A percentile compares a stretch with the other conserved stretches of the same genome.
phyloP scores from a whole-genome alignment of 2,329 filamentous ascomycete genomes.

The Diplodia corticola region DNA sequence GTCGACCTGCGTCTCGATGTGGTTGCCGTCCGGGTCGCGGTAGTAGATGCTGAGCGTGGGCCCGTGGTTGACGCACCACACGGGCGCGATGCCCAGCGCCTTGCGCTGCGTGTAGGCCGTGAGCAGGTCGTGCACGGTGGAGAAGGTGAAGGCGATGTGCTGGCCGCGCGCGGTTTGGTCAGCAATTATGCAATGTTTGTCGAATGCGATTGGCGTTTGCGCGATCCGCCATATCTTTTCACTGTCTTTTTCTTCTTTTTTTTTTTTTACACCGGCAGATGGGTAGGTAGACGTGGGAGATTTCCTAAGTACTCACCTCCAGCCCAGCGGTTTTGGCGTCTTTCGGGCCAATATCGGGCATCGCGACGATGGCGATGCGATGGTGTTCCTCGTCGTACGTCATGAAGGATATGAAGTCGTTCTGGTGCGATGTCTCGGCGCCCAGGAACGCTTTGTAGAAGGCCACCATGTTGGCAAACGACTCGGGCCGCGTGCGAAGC shows the following conservation, averaged over 20 bases:
- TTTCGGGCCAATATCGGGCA: conserved; percentile 31
- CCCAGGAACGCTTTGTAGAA: conserved; percentile 45
- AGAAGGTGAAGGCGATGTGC: conserved; percentile 48
- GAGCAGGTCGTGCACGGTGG: conserved; percentile 38
- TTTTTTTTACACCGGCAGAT: no score
- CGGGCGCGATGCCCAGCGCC: conserved; percentile 40
- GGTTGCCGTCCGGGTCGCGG: conserved; percentile 51
- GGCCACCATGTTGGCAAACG: conserved; percentile 36
- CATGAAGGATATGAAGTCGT: conserved; percentile 38
- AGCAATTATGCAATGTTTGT: no score
- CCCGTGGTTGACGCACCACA: conserved; percentile 52
- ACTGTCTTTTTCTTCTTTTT: no score
- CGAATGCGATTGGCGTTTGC: no score
- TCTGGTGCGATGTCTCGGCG: conserved; percentile 33
- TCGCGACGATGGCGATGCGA: conserved; percentile 45
- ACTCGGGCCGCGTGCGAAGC: conserved; percentile 28
- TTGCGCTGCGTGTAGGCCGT: conserved; percentile 42
- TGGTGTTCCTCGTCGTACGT: conserved; percentile 53
- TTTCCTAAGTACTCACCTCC: conserved; percentile 18
- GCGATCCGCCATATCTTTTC: no score
- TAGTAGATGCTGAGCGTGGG: conserved; percentile 52
- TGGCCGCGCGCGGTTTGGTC: no score
- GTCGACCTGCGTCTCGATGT: conserved; percentile 50
- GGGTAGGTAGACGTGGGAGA: no score
- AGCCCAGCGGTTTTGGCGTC: conserved; percentile 35